Conservation (phyloP, 208 protist species). For the Wallacemonas collosoma region DNA sequence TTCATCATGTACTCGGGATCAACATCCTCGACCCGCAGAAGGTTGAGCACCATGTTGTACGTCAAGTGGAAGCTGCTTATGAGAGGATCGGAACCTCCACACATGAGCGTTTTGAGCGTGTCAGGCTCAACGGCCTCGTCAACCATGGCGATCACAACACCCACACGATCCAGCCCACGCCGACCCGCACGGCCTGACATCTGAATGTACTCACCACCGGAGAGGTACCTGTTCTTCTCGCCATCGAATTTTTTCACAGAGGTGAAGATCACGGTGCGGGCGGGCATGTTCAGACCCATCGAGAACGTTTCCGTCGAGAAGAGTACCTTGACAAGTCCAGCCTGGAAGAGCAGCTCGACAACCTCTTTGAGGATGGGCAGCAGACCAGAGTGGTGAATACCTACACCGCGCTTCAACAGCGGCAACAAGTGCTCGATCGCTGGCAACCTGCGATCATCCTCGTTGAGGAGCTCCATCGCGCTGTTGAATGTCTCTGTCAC, state of each 20-base stretch:
- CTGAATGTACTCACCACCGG: slow-evolving; percentile 99
- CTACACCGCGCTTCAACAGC: slow-evolving; percentile 97
- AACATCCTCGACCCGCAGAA: slow-evolving; percentile 97
- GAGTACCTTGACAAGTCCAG: slow-evolving; percentile 98
- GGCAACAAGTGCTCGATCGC: slow-evolving; percentile 95
- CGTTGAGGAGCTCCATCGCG: slow-evolving; percentile 94
- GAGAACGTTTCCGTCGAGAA: slow-evolving; percentile 99
- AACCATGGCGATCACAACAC: slow-evolving; percentile 99
- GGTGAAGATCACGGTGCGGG: slow-evolving; percentile 99
- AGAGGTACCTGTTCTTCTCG: slow-evolving; percentile 93
- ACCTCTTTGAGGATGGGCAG: slow-evolving; percentile 99
- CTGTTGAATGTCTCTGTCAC: slow-evolving; percentile 96
- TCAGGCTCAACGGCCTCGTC: slow-evolving; percentile 97
- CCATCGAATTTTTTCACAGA: slow-evolving; percentile 99
- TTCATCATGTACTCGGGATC: slow-evolving; percentile 98
- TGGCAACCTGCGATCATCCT: slow-evolving; percentile 93
- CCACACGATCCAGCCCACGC: slow-evolving; percentile 98
- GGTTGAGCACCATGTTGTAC: slow-evolving; percentile 99
- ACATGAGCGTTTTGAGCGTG: slow-evolving; percentile 93
- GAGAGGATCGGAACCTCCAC: slow-evolving; percentile 93
- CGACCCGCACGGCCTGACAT: slow-evolving; percentile 99
- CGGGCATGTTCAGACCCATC: slow-evolving; percentile 99
- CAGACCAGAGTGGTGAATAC: slow-evolving; percentile 99
- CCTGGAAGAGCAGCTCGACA: slow-evolving; percentile 99
- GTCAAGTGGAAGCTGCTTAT: slow-evolving; percentile 97